A percentile compares a stretch with the other conserved stretches of the same genome.
These are phyloP conservation scores for Chytriomyces hyalinus DNA, from an alignment of 192 early-diverging fungal genomes.

Conservation along the genomic window DNA sequence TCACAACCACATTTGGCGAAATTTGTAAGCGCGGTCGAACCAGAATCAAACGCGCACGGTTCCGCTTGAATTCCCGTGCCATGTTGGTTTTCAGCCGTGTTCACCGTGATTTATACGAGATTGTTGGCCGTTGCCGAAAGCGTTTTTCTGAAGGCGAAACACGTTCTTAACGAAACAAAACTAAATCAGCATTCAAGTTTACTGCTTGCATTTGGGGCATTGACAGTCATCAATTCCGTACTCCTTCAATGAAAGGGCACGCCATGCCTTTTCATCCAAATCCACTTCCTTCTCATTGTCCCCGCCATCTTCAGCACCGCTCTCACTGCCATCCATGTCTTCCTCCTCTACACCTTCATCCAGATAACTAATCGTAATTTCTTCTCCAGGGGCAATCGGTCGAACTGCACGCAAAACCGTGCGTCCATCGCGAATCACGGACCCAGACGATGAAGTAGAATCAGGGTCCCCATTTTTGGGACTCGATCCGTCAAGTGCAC, in stretches of 20 bases:
- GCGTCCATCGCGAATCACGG: slow-evolving; percentile 23
- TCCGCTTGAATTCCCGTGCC: too few relatives aligned
- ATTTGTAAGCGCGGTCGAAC: too few relatives aligned
- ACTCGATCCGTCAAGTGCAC: not conserved
- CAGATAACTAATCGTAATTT: slow-evolving; percentile 37
- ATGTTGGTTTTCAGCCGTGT: too few relatives aligned
- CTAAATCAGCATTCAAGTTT: too few relatives aligned
- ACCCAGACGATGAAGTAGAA: not conserved
- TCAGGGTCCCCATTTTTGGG: not conserved
- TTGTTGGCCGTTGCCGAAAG: too few relatives aligned
- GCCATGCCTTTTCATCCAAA: slow-evolving; percentile 25
- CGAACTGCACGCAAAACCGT: slow-evolving; percentile 32
- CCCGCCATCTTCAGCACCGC: slow-evolving; percentile 12
- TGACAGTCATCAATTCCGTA: slow-evolving; percentile 31
- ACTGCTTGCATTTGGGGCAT: slow-evolving; percentile 18
- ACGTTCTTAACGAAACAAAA: too few relatives aligned
- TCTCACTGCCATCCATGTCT: not conserved
- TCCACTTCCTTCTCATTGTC: slow-evolving; percentile 14
- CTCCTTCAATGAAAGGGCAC: slow-evolving; percentile 20
- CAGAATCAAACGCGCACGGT: too few relatives aligned
- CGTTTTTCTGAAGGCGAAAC: too few relatives aligned
- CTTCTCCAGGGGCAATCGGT: slow-evolving; percentile 34
- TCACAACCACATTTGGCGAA: too few relatives aligned
- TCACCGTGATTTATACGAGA: too few relatives aligned
- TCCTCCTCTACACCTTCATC: slow-evolving; percentile 31